Evolutionary conservation across 768 basidiomycete species (phyloP).

Genomic region (Panus rudis): DNA sequence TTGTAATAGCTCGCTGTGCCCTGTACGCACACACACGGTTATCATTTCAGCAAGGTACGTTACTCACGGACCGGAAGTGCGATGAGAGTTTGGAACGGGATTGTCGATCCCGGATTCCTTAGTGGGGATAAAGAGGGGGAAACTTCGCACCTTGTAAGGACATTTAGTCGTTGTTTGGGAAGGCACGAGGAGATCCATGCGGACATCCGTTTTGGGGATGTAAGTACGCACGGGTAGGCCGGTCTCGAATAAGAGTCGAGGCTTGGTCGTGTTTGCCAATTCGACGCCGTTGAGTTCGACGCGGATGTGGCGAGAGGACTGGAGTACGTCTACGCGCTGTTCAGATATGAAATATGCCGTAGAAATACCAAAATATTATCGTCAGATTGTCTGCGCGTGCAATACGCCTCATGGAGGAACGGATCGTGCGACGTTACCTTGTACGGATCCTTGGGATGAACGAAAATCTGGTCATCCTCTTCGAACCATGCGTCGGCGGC

Average conservation of each 20-base stretch:
- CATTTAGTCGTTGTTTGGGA: slow-evolving; percentile 44
- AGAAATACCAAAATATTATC: no score
- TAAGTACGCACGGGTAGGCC: slow-evolving; percentile 50
- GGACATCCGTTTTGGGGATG: slow-evolving; percentile 51
- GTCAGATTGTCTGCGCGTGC: background rate
- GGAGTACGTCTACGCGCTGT: slow-evolving; percentile 55
- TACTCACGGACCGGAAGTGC: background rate
- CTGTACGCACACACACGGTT: slow-evolving; percentile 24
- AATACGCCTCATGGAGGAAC: background rate
- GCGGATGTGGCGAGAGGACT: slow-evolving; percentile 54
- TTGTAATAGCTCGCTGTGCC: slow-evolving; percentile 55
- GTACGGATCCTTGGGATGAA: slow-evolving; percentile 63
- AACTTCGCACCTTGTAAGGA: slow-evolving; percentile 54
- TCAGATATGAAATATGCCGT: background rate
- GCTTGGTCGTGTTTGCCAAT: slow-evolving; percentile 48
- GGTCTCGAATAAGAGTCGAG: slow-evolving; percentile 54
- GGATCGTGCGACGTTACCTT: slow-evolving; percentile 34
- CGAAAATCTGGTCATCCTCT: slow-evolving; percentile 55
- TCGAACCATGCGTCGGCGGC: slow-evolving; percentile 62
- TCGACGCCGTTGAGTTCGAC: slow-evolving; percentile 57
- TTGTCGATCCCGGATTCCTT: background rate
- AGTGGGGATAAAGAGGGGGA: background rate
- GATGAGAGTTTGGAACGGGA: background rate
- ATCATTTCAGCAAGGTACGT: background rate
- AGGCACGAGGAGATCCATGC: slow-evolving; percentile 40